Conservation (phyloP, 371 early-diverging fungal species). For the Entomophthora muscae region DNA sequence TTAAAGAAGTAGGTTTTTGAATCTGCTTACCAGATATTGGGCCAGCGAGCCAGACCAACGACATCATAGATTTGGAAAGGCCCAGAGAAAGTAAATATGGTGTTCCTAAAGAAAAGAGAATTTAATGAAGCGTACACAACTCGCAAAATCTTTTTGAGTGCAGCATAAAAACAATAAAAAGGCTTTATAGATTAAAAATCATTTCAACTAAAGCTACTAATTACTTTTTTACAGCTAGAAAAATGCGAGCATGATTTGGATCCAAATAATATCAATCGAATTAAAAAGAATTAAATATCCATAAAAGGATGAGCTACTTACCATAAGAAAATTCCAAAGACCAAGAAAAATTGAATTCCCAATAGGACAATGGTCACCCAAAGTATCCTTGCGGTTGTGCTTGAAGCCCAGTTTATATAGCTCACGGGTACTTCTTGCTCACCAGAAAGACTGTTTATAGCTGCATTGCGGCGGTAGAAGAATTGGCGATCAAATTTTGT, state of each 20-base stretch:
- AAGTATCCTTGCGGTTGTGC: not conserved
- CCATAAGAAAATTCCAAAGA: conserved; percentile 11
- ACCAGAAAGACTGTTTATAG: not conserved
- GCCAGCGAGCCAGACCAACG: conserved; percentile 91
- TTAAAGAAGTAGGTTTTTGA: not conserved
- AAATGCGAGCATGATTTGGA: not conserved
- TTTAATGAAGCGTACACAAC: not conserved
- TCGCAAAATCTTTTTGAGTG: not conserved
- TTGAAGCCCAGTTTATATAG: not conserved
- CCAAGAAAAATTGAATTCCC: conserved; percentile 7
- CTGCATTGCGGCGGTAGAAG: not conserved
- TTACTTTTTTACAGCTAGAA: not conserved
- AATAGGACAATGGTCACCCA: not conserved
- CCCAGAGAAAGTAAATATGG: conserved; percentile 79
- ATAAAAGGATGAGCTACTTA: conserved; percentile 7
- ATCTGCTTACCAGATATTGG: conserved; percentile 74
- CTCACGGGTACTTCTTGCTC: not conserved
- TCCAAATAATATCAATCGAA: not conserved
- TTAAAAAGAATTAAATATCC: not conserved
- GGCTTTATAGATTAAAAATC: not conserved
- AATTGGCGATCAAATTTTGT: conserved; percentile 4
- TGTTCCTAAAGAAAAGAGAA: conserved; percentile 33
- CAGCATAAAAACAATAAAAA: not conserved
- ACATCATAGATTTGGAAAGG: conserved; percentile 60
- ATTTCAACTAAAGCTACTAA: not conserved